Percentiles rank a stretch among this genome's conserved stretches.
Evolutionary conservation across 2,329 filamentous ascomycete species (phyloP).

Genomic region (Magnaporthiopsis rhizophila): DNA sequence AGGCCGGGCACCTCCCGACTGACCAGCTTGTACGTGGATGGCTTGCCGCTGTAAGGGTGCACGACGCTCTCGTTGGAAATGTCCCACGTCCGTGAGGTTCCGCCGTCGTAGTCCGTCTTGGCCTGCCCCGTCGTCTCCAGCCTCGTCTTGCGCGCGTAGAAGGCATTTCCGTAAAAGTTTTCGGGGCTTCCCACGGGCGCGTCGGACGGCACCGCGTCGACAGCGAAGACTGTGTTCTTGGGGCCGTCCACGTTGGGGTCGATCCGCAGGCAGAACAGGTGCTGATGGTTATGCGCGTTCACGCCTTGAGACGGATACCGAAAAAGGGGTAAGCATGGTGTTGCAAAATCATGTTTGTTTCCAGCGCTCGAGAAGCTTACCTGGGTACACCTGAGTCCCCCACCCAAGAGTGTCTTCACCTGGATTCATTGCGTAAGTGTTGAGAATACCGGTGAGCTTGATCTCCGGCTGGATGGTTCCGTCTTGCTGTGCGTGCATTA

Average conservation of each 20-base stretch:
- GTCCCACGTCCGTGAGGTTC: conserved; percentile 78
- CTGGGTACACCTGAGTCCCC: conserved; percentile 86
- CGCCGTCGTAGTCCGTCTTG: conserved; percentile 72
- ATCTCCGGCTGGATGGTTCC: conserved; percentile 89
- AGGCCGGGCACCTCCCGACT: conserved; percentile 74
- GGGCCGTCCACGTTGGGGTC: conserved; percentile 83
- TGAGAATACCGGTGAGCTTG: conserved; percentile 84
- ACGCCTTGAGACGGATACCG: conserved; percentile 42
- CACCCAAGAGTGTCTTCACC: conserved; percentile 78
- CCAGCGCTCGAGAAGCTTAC: conserved; percentile 12
- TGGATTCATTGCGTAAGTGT: conserved; percentile 76
- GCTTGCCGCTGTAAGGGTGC: conserved; percentile 82
- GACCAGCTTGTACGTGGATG: conserved; percentile 80
- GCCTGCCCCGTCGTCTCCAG: conserved; percentile 61
- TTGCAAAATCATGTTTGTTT: neutral
- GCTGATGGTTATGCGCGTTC: conserved; percentile 93
- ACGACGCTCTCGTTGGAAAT: conserved; percentile 77
- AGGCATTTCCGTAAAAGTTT: conserved; percentile 86
- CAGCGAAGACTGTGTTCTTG: conserved; percentile 77
- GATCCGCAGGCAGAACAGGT: conserved; percentile 84
- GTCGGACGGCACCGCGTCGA: conserved; percentile 63
- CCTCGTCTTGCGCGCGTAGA: conserved; percentile 77
- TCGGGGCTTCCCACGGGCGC: conserved; percentile 71
- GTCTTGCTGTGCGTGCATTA: conserved; percentile 50
- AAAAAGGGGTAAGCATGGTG: neutral